Evolutionary conservation across 164 flowering plant species (phyloP).

Genomic region (Chimonanthus salicifolius): DNA sequence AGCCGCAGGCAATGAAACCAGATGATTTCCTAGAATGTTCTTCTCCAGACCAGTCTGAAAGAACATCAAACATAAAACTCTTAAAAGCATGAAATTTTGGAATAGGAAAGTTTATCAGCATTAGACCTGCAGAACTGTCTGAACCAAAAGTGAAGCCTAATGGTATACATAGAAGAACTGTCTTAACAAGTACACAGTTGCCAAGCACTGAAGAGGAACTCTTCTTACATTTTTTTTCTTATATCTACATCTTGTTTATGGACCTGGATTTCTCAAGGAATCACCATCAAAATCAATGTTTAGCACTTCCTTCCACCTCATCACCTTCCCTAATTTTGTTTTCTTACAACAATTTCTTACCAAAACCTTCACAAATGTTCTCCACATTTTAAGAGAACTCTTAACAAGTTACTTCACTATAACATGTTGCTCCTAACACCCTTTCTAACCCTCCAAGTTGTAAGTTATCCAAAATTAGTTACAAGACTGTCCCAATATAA

Average conservation of each 20-base stretch:
- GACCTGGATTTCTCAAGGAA: not conserved
- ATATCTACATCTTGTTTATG: not conserved
- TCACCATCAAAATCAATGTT: not conserved
- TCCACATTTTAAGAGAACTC: not conserved
- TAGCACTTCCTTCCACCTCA: not conserved
- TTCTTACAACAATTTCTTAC: not conserved
- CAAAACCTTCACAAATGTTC: not conserved
- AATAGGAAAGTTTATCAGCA: not conserved
- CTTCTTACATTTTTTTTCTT: not conserved
- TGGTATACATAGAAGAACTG: not conserved
- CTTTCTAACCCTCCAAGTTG: not conserved
- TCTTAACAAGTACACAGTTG: too few species aligned
- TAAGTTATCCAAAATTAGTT: not conserved
- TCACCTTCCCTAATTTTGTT: not conserved
- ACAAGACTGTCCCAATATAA: not conserved
- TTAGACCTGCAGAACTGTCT: not conserved
- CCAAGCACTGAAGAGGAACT: too few species aligned
- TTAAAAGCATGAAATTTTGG: slow-evolving; percentile 4
- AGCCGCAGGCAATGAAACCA: slow-evolving; percentile 45
- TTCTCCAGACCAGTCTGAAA: slow-evolving; percentile 91
- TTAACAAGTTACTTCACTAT: not conserved
- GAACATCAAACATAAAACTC: slow-evolving; percentile 9
- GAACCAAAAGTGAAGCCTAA: not conserved
- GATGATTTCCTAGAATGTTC: slow-evolving; percentile 80
- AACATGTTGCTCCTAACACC: not conserved